Base-by-base conservation (phyloP, 768 basidiomycete genomes). In the Collybiopsis luxurians region DNA sequence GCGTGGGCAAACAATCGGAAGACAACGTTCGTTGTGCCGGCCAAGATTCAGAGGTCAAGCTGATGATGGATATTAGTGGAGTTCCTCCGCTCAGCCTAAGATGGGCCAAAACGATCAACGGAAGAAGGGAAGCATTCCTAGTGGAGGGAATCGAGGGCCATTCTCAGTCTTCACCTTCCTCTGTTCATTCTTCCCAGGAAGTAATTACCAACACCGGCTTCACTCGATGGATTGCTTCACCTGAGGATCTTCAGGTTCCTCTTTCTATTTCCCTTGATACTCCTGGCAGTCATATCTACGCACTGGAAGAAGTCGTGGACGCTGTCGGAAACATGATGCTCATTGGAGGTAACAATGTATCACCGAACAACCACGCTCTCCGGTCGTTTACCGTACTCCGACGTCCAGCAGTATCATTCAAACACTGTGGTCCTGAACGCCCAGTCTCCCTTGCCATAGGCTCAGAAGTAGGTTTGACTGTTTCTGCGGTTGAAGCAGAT, bases 81-180 rank as follows among this genome's bases (percentile, higher is more conserved):
- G 83, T 90, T 9, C 88, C 90, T 19, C 89, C 90, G 11, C 76
- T 93, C 62, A 88, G 84, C 63, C 75, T 94, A 42, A 80, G 83
- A 42, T 93, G 91, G 91, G 78, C 83, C 63, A 84, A 85, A 59
- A 83, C 86, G 23, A 73, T 86, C 42, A 86, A 85, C 55, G 85
- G 84, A 11, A 76, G 78, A 59, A 76, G 79, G 54, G 90, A 95
- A 64, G 76, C 81, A 44, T 89, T 89, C 60, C 72, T 89, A 39
- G 90, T 94, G 1, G 92, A 95, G 64, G 92, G 93, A 9, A 91
- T 95, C 48, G 88, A 92, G 67, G 81, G 79, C 38, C 69, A 75
- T 24, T 69, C 67, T 31, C 61, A 72, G 34, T 72, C 64, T 23
- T 59, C 66, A 17, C 59, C 66, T 4, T 57, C 63, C 19, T 43